Evolutionary conservation across 805 yeast genomes (phyloP), one percentile per base, ranked within the genome.

Genomic region (Candida pseudofarinosa): DNA sequence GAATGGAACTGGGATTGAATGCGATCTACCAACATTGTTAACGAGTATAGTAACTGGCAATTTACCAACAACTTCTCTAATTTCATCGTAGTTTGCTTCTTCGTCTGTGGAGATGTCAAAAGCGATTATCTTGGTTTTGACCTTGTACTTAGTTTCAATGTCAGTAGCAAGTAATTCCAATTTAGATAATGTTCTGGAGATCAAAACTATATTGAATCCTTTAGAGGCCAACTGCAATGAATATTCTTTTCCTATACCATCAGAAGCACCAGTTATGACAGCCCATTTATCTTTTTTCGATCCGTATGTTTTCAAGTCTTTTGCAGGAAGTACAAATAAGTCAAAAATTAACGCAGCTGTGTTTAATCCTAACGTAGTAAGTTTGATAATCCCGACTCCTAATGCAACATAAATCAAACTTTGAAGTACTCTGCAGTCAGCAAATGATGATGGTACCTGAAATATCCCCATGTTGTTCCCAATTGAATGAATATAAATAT

Each of bases 261-360:
- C 98, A 38, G 97, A 88, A 3, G 97, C 95, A 45, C 99, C 99
- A 4, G 99, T 93, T 14, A 93, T 78, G 26, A 93, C 85, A n/a
- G 97, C 97, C 91, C 97, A 93, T 33, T 77, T 72, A 19, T 84
- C 85, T 16, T 52, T 45, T 46, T 72, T 71, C 19, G 91, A 84
- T n/a, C 97, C 96, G 57, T 89, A 89, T 59, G 79, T 81, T 34
- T 61, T 56, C 55, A 75, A 83, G 56, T 72, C 62, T 38, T 73
- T 80, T 5, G 81, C 67, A 26, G 91, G 88, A 28, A 84, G 68
- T 19, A 87, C 45, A 56, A 80, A 84, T 39, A 83, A 61, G 49
- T 85, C 90, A 16, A 71, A 52, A n/a, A 86, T 33, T 47, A 86
- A 55, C 2, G 88, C 63, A 4, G 60, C 47, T 39, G 76, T 67